Conservation (phyloP, 202 grass and related monocot genomes). For the Bolboschoenoplectus hybrid region DNA sequence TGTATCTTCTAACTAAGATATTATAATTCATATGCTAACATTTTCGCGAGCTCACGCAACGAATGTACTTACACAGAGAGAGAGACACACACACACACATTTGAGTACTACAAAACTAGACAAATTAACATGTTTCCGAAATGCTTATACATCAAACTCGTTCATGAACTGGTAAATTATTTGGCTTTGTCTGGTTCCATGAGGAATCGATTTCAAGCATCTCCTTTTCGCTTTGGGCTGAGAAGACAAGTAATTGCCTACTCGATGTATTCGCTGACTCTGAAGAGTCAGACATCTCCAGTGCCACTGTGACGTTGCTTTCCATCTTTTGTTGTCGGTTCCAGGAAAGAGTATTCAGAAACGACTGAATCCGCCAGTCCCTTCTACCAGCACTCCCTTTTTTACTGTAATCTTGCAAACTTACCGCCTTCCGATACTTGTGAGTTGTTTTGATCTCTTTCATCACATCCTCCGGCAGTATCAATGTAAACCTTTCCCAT, state of each 20-base stretch:
- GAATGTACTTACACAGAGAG: background rate
- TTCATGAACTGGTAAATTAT: conserved; percentile 18
- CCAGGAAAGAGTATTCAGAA: conserved; percentile 27
- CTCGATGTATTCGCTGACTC: conserved; percentile 15
- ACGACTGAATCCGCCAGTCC: conserved; percentile 1
- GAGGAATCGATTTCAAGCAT: conserved; percentile 25
- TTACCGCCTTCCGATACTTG: conserved; percentile 50
- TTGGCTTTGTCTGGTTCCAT: background rate
- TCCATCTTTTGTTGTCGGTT: conserved; percentile 3
- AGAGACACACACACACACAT: background rate
- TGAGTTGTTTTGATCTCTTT: conserved; percentile 56
- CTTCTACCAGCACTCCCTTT: background rate
- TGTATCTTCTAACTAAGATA: background rate
- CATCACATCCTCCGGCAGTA: conserved; percentile 69
- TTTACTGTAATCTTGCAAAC: conserved; percentile 51
- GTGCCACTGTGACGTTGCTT: background rate
- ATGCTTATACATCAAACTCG: conserved; percentile 4
- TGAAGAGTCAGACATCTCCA: background rate
- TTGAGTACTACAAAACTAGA: background rate
- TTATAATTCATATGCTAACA: background rate
- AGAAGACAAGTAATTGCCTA: conserved; percentile 4
- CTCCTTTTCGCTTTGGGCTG: conserved; percentile 5
- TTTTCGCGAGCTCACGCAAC: background rate
- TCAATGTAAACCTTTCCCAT: conserved; percentile 57
- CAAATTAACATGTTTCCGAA: background rate